Evolutionary conservation across 495 filamentous ascomycete genomes (phyloP), one percentile per base, ranked within the genome.

Genomic region (Podospora pseudopauciseta): DNA sequence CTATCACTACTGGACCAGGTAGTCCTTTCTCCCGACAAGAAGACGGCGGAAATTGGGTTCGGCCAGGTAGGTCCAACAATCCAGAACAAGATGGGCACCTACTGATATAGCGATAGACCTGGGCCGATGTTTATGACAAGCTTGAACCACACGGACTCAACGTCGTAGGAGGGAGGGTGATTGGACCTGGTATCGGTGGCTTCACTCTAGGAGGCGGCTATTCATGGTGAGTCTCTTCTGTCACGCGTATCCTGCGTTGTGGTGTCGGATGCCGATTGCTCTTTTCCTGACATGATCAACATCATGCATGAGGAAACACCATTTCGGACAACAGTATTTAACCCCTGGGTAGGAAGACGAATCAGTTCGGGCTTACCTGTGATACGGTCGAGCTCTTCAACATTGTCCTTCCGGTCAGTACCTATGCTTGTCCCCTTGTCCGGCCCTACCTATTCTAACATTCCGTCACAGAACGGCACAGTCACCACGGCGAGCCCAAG

Each of bases 21-120:
- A 11, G 66, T 67, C 16, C 49, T 80, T 49, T 73, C 76, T 13
- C 60, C 30, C 6, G 72, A 79, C 59, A 79, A 76, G 9, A 75
- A 79, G 23, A 83, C 82, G 0, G 84, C 78, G 11, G 81, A 77
- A 5, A 69, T 88, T 53, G 86, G 85, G 7, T 72, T 73, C 5
- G 74, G 74, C 0, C 61, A 60, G 56, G 65, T 65, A 56, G 16
- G 32, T 13, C 16, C 26, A 20, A 32, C 4, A 61, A 16, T 32
- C 19, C 20, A 26, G 4, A 61, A 20, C 11, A 5, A 4, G 23
- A 19, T 9, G 19, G 26, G 16, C n/a, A 16, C 19, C 39, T 49
- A 27, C 39, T 67, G 16, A 54, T 28, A 6, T n/a, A 15, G 13
- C 59, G 7, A 5, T 13, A 72, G 68, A 49, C 18, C n/a, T 76